Evolutionary conservation across 2,329 filamentous ascomycete genomes (phyloP).

Genomic region (Fusarium haematococcum): DNA sequence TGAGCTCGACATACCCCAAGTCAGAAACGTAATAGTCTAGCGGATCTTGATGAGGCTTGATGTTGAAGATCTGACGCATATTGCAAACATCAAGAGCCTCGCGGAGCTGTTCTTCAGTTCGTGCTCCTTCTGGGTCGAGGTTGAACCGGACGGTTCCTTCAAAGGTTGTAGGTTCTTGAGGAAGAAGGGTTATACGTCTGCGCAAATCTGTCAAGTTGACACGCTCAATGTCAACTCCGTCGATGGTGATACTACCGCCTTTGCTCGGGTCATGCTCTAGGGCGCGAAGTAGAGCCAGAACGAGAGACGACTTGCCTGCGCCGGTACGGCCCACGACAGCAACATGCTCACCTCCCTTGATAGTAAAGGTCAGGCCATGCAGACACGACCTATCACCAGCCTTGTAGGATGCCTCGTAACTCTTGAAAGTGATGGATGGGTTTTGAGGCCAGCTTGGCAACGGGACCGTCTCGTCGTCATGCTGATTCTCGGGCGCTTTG

Average conservation of each 20-base stretch:
- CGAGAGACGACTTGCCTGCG: neutral
- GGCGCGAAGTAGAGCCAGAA: neutral
- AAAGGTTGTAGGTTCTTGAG: neutral
- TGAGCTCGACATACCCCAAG: neutral
- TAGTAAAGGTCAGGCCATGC: neutral
- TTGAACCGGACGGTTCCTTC: neutral
- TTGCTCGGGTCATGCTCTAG: neutral
- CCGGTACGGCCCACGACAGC: neutral
- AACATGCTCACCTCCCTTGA: neutral
- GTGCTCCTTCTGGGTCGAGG: neutral
- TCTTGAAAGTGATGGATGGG: neutral
- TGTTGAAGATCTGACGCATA: neutral
- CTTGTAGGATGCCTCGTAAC: neutral
- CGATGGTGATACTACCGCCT: neutral
- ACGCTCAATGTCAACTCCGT: neutral
- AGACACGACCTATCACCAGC: neutral
- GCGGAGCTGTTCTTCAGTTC: neutral
- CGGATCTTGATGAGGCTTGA: neutral
- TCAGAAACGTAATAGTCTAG: neutral
- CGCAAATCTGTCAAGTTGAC: neutral
- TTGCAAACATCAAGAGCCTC: neutral
- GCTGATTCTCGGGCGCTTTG: neutral
- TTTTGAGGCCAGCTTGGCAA: neutral
- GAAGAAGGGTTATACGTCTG: neutral
- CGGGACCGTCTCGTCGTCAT: neutral